These are phyloP conservation scores for Colletotrichum sp. DNA, from an alignment of 2,329 filamentous ascomycete species.

Conservation along the genomic window DNA sequence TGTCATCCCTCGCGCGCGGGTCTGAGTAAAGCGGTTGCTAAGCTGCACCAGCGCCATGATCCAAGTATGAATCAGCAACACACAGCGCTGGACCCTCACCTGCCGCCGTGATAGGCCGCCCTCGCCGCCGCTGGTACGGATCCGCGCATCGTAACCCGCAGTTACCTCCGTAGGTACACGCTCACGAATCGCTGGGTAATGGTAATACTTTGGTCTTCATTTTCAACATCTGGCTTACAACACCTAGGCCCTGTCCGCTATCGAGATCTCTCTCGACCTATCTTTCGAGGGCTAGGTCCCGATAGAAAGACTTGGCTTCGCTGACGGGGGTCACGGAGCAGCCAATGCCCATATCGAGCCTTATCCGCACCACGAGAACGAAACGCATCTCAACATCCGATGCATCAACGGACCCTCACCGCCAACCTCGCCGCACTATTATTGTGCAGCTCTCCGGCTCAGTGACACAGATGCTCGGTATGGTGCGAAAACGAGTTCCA, in stretches of 20 bases:
- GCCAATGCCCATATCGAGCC: neutral
- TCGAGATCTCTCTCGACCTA: neutral
- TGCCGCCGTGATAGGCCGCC: neutral
- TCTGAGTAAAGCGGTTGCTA: slow-evolving; percentile 12
- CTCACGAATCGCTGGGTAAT: neutral
- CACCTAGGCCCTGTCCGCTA: neutral
- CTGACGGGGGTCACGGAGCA: neutral
- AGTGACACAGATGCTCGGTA: neutral
- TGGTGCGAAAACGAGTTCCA: neutral
- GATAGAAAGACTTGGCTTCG: neutral
- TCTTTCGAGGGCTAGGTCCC: neutral
- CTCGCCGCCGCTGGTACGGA: neutral
- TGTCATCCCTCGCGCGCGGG: slow-evolving; percentile 6
- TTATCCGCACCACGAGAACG: neutral
- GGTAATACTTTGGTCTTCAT: neutral
- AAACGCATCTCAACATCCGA: neutral
- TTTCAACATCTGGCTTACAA: neutral
- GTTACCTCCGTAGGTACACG: neutral
- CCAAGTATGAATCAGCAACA: slow-evolving; percentile 18
- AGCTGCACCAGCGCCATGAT: slow-evolving; percentile 1
- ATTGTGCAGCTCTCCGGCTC: neutral
- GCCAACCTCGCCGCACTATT: neutral
- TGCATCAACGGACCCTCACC: neutral
- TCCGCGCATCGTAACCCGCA: neutral
- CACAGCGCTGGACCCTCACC: neutral